These are phyloP conservation scores for Diutina sp. DNA, from an alignment of 1,139 yeast genomes.

Conservation along the genomic window DNA sequence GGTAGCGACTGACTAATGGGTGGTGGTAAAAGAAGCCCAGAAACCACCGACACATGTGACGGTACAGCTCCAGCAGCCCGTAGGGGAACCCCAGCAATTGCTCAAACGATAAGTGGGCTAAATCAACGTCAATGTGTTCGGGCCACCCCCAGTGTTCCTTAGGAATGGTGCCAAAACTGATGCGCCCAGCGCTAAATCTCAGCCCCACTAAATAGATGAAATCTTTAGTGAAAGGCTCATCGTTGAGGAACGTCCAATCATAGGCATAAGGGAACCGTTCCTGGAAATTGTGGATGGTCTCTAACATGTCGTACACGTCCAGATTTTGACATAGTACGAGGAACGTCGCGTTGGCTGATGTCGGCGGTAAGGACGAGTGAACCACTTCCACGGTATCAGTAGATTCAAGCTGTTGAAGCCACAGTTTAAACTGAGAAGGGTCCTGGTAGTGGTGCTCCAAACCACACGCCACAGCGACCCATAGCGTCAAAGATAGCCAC, in stretches of 20 bases:
- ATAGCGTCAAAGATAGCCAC: background rate
- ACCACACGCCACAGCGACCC: background rate
- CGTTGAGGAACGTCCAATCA: conserved; percentile 75
- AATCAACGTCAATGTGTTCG: conserved; percentile 8
- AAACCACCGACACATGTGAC: conserved; percentile 71
- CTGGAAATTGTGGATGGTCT: conserved; percentile 56
- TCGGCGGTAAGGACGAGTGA: background rate
- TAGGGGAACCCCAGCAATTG: conserved; percentile 39
- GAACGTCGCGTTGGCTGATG: conserved; percentile 41
- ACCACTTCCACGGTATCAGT: background rate
- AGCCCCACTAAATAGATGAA: conserved; percentile 36
- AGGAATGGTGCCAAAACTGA: conserved; percentile 49
- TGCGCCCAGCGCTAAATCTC: conserved; percentile 41
- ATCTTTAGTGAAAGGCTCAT: conserved; percentile 44
- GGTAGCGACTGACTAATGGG: conserved; percentile 38
- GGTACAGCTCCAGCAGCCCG: conserved; percentile 50
- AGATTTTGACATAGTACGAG: conserved; percentile 61
- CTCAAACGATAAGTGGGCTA: conserved; percentile 34
- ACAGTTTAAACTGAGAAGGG: background rate
- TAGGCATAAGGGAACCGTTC: conserved; percentile 57
- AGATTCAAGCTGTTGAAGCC: background rate
- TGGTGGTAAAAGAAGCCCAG: conserved; percentile 54
- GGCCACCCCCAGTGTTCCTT: conserved; percentile 65
- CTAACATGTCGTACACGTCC: conserved; percentile 51
- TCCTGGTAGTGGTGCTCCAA: background rate